A percentile compares a stretch with the other conserved stretches of the same genome.
Evolutionary conservation across 1,139 yeast species (phyloP).

Genomic region (Saccharomyces hybrid): DNA sequence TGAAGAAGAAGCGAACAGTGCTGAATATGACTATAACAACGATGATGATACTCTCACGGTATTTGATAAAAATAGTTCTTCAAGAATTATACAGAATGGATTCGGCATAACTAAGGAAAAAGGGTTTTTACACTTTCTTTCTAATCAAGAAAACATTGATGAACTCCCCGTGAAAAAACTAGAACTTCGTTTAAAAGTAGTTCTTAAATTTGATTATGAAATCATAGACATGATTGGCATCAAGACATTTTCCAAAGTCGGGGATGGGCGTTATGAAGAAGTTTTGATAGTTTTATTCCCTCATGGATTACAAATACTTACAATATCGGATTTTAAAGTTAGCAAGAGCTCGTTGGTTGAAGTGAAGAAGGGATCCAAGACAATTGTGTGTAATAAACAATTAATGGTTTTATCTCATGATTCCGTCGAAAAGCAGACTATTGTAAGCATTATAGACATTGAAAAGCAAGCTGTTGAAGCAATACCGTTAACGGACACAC

Average conservation of each 20-base stretch:
- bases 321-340: slow-evolving; percentile 29
- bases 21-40: slow-evolving; percentile 20
- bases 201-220: slow-evolving; percentile 39
- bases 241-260: slow-evolving; percentile 22
- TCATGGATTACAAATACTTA: slow-evolving; percentile 37
- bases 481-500: slow-evolving; percentile 6
- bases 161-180: slow-evolving; percentile 31
- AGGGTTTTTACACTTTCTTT: slow-evolving; percentile 28
- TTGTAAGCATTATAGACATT: slow-evolving; percentile 15
- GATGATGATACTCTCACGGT: slow-evolving; percentile 38
- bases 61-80: slow-evolving; percentile 32
- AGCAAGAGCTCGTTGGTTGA: slow-evolving; percentile 23
- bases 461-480: slow-evolving; percentile 11
- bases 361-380: slow-evolving; percentile 21
- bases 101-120: slow-evolving; percentile 33
- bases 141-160: slow-evolving; percentile 15
- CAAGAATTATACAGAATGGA: slow-evolving; percentile 42
- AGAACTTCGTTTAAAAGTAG: slow-evolving; percentile 37
- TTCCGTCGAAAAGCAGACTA: slow-evolving; percentile 4
- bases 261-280: slow-evolving; percentile 21
- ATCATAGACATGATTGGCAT: slow-evolving; percentile 33
- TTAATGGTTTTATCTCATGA: slow-evolving; percentile 21
- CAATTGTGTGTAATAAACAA: slow-evolving; percentile 29
- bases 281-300: slow-evolving; percentile 33
- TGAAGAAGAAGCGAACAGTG: slow-evolving; percentile 8